Evolutionary conservation across 2,329 filamentous ascomycete species (phyloP), one percentile per base, ranked within the genome.

Genomic region (Elsinoe australis): DNA sequence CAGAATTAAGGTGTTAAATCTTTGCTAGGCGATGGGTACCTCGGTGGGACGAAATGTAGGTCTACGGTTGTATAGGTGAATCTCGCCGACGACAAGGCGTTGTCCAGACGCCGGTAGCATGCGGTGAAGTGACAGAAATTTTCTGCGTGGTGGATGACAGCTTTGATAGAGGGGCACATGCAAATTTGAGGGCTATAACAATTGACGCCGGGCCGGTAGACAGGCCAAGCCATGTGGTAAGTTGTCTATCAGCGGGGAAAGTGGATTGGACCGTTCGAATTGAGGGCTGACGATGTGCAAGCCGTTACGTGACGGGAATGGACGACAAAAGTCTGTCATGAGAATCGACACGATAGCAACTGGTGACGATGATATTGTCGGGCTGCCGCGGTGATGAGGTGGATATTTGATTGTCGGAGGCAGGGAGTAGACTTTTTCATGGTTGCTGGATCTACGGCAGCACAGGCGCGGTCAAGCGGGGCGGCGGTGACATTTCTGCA

Each of bases 351-450:
- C 24, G 4, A 29, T 44, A 26, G 21, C 39, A 31, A 12, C 8
- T 15, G 24, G 39, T 44, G 39, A 44, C 26, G 39, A 44, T 32
- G 17, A 17, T 18, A 18, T 18, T 26, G 14, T 15, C 26, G 24
- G 39, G 39, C 39, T 44, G 39, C 39, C 39, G 24, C 39, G 39
- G 39, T 44, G 39, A 44, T 32, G 39, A 31, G 39, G 39, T 44
- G 39, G 39, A 29, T 44, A 44, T 44, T 22, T 32, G 39, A 14
- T 14, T 44, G 39, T 44, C 39, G 39, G 39, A 9, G 29, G 28
- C 21, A 14, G 28, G 36, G 36, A 15, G 28, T 28, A 44, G 39
- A 29, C 26, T 29, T 44, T 44, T 44, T 44, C 26, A 21, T 15
- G 24, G 35, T 39, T 39, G 35, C 35, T 39, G 35, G 35, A 39